These are phyloP conservation scores for Magnusiomyces magnusii DNA, from an alignment of 1,139 yeast genomes.

Conservation along the genomic window DNA sequence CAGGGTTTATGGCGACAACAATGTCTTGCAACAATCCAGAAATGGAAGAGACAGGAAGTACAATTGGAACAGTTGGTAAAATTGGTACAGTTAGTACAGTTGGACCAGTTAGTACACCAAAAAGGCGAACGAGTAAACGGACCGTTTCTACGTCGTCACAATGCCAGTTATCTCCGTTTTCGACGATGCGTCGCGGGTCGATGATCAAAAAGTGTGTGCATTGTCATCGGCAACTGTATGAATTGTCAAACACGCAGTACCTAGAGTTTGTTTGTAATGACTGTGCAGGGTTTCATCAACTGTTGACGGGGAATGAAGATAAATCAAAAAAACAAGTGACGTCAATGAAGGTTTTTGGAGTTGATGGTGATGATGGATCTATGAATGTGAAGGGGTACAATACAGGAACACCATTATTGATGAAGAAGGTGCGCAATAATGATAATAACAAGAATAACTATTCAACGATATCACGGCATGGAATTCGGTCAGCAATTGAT, in stretches of 20 bases:
- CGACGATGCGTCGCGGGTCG: conserved; percentile 11
- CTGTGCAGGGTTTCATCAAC: conserved; percentile 10
- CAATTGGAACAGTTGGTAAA: background rate
- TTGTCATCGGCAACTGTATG: conserved; percentile 8
- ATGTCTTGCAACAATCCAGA: background rate
- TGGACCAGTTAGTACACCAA: background rate
- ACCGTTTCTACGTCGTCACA: background rate
- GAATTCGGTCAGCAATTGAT: too few species aligned
- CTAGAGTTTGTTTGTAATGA: conserved; percentile 10
- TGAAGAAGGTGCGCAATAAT: background rate
- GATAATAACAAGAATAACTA: too few species aligned
- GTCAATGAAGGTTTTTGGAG: too few species aligned
- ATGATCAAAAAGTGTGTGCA: conserved; percentile 9
- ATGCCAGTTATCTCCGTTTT: conserved; percentile 9
- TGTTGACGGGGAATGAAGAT: background rate
- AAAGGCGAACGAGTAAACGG: background rate
- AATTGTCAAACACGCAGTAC: conserved; percentile 7
- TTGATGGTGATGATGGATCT: too few species aligned
- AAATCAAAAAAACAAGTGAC: background rate
- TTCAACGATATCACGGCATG: too few species aligned
- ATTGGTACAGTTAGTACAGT: background rate
- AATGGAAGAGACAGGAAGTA: background rate
- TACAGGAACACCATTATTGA: background rate
- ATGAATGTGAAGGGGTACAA: background rate
- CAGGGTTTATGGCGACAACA: background rate